Evolutionary conservation across 2,329 filamentous ascomycete genomes (phyloP), one percentile per base, ranked within the genome.

Genomic region (Polychaeton citri): DNA sequence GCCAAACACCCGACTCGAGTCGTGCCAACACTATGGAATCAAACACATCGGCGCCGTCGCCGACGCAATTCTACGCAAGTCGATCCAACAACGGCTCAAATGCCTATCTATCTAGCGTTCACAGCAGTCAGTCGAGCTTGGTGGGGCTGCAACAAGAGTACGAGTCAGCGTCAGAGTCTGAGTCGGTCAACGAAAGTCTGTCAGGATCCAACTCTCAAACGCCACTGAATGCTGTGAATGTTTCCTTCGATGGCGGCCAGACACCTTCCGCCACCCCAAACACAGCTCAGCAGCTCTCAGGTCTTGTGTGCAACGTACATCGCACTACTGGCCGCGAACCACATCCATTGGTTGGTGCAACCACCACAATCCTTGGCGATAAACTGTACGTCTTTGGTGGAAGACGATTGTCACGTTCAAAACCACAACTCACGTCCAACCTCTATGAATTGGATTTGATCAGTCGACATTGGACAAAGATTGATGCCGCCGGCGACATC

Each of bases 351-450:
- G 90, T 98, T 0, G 90, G 90, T 20, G 88, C 90, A 4, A 95
- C 90, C 0, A 96, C 90, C 0, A 96, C 90, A 0, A 83, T 96
- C 33, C 61, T 98, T 2, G 90, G 88, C 19, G 90, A 98, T 59
- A 95, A 92, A 58, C 69, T 98, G 16, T 98, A 94, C 57, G 87
- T 96, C 3, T 98, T 96, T 64, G 90, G 90, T 32, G 90, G 90
- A 6, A 74, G 88, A 36, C 76, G 92, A 47, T 63, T 96, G 35
- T 95, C 90, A 10, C 69, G 85, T 46, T 88, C 77, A 44, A 76
- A 83, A 37, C 84, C 87, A 6, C 79, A 84, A 34, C 65, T 98
- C 42, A 95, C 87, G 1, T 80, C 86, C 5, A 85, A 95, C 51
- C 65, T 98, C 40, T 96, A 94, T 59, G 88, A 96, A 57, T 65